Evolutionary conservation across 306 rosid species (phyloP), one percentile per base, ranked within the genome.

Genomic region (Sicyos edulis): DNA sequence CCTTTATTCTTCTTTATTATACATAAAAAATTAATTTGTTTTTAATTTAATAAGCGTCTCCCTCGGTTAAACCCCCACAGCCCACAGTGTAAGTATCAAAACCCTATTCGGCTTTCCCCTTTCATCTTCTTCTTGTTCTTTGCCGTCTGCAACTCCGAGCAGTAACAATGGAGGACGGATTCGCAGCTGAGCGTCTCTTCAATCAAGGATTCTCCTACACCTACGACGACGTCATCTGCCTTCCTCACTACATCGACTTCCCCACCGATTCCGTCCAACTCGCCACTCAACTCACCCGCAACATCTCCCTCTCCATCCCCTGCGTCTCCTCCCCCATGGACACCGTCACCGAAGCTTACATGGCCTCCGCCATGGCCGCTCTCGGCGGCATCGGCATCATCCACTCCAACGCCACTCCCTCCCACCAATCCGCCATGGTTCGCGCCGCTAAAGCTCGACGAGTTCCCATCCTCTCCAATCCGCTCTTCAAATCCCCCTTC

Each of bases 281-380:
- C 51, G 61, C 80, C 73, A 77, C 97, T 52, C 76, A 70, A 2
- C 86, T 92, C 78, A 81, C 82, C 58, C 95, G 96, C 67, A 84
- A 82, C 32, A 7, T 92, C 61, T 52, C 82, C 0, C 92, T 89
- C 62, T 73, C 85, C 13, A 57, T 82, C n/a, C 97, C 97, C 47
- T 72, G 89, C 71, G 88, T 89, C 13, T 86, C 97, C n/a, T 92
- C 97, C n/a, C 97, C 97, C 0, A 89, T 92, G 97, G 97, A 92
- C 72, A 89, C 96, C 14, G 91, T 92, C 54, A 89, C 95, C 8
- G 97, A 89, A 75, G 56, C 91, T 2, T 49, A 78, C 79, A 92
- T 89, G 97, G 92, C 96, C 50, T 58, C 83, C 5, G 72, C 95
- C 73, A 89, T 92, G 91, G 97, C 97, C 1, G 77, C 97, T 0